Base-by-base conservation (phyloP, 352 stramenopile genomes). In the Phytophthora agathidicida region DNA sequence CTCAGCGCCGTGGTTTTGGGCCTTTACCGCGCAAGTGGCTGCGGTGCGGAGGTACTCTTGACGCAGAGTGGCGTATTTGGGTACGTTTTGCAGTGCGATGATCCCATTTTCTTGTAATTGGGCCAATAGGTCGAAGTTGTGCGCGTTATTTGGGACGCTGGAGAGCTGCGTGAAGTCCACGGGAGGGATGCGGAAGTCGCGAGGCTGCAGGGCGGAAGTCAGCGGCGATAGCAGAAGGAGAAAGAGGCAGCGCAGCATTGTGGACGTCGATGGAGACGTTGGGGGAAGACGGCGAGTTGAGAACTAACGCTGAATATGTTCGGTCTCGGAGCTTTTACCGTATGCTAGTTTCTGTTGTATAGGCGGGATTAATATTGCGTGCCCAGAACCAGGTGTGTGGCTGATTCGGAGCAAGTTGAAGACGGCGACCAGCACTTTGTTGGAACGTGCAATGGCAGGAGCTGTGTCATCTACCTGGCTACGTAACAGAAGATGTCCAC, bases 51-150 rank as follows among this genome's bases (percentile, higher is more conserved):
- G 58, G 65, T 88, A 94, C 47, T 75, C 63, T 7, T 48, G 37
- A 28, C 85, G 79, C 31, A 85, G 62, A 41, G 44, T 27, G 4
- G 69, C 65, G 60, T 85, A 94, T 14, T 69, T 36, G 0, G 81
- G 83, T 24, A 94, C 76, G 68, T 91, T 91, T 60, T 82, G 80
- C 58, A 94, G 60, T 9, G 83, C 65, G 13, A 94, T 63, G 65
- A 94, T 91, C 41, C 85, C 85, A 62, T 91, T 77, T 14, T 68
- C 43, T 50, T 91, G 80, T 50, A 93, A 52, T 42, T 77, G 69
- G 1, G 64, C 57, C 16, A 92, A 64, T 41, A 92, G 47, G 17
- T 74, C 50, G 6, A 39, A 43, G 26, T 80, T 77, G 51, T 68
- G 50, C 20, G 57, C 48, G 32, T 80, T 77, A 38, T 48, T 32